Percentiles rank a stretch among this genome's conserved stretches.
Evolutionary conservation across 2,329 filamentous ascomycete species (phyloP).

Genomic region (Salinomyces thailandicus): DNA sequence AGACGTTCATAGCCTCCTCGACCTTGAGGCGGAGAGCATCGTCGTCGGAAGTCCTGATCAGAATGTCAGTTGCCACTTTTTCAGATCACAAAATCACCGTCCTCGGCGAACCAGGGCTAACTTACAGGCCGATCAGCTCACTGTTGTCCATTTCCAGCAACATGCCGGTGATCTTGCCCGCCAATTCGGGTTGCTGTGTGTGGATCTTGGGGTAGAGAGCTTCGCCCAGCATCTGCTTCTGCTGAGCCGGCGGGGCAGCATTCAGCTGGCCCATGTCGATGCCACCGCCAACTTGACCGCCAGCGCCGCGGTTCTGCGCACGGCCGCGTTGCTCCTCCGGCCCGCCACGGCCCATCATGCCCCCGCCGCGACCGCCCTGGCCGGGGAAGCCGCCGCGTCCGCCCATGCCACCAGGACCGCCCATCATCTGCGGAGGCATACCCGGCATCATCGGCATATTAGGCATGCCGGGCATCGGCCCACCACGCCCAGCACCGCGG

Average conservation of each 20-base stretch:
- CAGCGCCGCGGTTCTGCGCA: slow-evolving; percentile 26
- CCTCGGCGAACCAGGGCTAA: no score
- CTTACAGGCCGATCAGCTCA: slow-evolving; percentile 92
- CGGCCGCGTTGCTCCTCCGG: slow-evolving; percentile 29
- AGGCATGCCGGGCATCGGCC: slow-evolving; percentile 59
- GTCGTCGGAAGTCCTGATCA: slow-evolving; percentile 78
- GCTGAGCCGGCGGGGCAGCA: slow-evolving; percentile 56
- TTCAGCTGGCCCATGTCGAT: slow-evolving; percentile 44
- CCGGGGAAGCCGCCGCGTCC: slow-evolving; percentile 30
- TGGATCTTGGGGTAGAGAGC: slow-evolving; percentile 98
- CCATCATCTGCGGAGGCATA: slow-evolving; percentile 55
- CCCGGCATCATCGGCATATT: slow-evolving; percentile 44
- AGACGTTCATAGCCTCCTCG: slow-evolving; percentile 90
- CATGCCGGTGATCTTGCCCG: slow-evolving; percentile 99
- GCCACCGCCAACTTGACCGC: slow-evolving; percentile 18
- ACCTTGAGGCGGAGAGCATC: slow-evolving; percentile 86
- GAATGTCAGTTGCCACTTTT: no score
- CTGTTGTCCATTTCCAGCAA: slow-evolving; percentile 97
- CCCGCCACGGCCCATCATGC: slow-evolving; percentile 29
- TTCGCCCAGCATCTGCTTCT: slow-evolving; percentile 98
- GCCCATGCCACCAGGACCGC: slow-evolving; percentile 27
- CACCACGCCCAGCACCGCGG: slow-evolving; percentile 57
- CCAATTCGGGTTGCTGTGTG: slow-evolving; percentile 84
- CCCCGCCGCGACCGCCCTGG: slow-evolving; percentile 20
- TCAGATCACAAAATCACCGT: no score